phyloP scores from a whole-genome alignment of 2,329 filamentous ascomycete species.

The Erysiphe neolycopersici region DNA sequence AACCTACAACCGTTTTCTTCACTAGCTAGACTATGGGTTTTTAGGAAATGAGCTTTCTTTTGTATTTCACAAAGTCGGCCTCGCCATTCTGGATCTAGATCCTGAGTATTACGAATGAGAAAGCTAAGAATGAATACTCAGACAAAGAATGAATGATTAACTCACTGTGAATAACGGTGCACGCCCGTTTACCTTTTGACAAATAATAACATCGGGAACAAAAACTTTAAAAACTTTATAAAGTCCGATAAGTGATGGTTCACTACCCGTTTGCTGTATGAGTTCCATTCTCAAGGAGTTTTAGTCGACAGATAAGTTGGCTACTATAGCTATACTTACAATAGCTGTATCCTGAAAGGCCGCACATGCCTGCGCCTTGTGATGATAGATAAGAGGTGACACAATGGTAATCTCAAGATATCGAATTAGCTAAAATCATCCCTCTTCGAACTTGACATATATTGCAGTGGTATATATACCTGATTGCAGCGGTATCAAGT shows the following conservation, averaged over 20 bases:
- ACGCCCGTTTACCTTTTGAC: slow-evolving; percentile 32
- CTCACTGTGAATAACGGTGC: slow-evolving; percentile 33
- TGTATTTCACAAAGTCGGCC: slow-evolving; percentile 41
- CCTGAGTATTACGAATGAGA: slow-evolving; percentile 14
- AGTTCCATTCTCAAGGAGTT: slow-evolving; percentile 23
- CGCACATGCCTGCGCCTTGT: slow-evolving; percentile 63
- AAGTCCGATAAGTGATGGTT: slow-evolving; percentile 46
- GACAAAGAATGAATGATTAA: too few species aligned
- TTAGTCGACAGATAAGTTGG: not conserved
- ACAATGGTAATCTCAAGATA: slow-evolving; percentile 21
- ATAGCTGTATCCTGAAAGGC: slow-evolving; percentile 53
- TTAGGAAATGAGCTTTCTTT: slow-evolving; percentile 22
- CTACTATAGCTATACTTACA: slow-evolving; percentile 21
- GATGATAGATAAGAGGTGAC: slow-evolving; percentile 52
- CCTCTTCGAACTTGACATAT: not conserved
- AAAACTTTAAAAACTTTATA: slow-evolving; percentile 73
- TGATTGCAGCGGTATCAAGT: slow-evolving; percentile 52
- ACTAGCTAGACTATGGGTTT: slow-evolving; percentile 17
- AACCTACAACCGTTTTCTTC: slow-evolving; percentile 12
- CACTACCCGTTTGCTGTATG: slow-evolving; percentile 36
- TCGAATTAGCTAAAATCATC: slow-evolving; percentile 1
- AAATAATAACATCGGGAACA: slow-evolving; percentile 68
- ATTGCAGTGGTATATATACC: slow-evolving; percentile 17
- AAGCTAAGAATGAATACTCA: not conserved
- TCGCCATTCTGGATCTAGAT: slow-evolving; percentile 54